Evolutionary conservation across 306 rosid genomes (phyloP).

Genomic region (Alnus glutinosa): DNA sequence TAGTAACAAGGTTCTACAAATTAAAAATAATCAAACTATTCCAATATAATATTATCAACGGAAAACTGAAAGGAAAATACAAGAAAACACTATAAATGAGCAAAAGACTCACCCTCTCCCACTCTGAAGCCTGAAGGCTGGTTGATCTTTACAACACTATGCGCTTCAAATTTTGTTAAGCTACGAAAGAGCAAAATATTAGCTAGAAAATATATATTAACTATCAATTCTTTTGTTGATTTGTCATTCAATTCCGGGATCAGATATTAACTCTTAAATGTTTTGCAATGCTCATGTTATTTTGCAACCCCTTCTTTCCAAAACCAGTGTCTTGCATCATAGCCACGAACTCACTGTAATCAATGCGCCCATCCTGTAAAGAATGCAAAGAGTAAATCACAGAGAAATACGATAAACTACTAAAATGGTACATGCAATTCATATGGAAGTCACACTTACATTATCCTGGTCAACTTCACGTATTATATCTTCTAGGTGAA

Average conservation of each 20-base stretch:
- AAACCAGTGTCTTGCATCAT: constrained; percentile 93
- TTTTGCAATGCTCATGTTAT: constrained; percentile 37
- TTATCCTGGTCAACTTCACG: constrained; percentile 81
- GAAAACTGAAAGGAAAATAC: constrained; percentile 36
- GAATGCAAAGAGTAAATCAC: constrained; percentile 24
- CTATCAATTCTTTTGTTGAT: constrained; percentile 25
- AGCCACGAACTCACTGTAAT: constrained; percentile 87
- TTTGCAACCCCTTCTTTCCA: constrained; percentile 42
- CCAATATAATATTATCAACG: constrained; percentile 31
- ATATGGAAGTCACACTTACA: constrained; percentile 43
- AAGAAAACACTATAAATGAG: constrained; percentile 31
- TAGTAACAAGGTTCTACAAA: constrained; percentile 12
- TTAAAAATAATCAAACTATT: constrained; percentile 29
- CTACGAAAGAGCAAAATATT: constrained; percentile 37
- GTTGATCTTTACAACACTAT: constrained; percentile 36
- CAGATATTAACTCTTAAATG: constrained; percentile 35
- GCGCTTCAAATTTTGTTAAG: constrained; percentile 38
- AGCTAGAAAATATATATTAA: constrained; percentile 24
- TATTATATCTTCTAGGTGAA: constrained; percentile 73
- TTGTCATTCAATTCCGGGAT: constrained; percentile 24
- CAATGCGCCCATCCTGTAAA: constrained; percentile 96
- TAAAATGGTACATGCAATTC: constrained; percentile 4
- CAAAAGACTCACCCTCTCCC: constrained; percentile 37
- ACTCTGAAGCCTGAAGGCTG: constrained; percentile 42
- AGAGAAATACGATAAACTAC: background rate